These are phyloP conservation scores for Saksenaea vasiformis DNA, from an alignment of 371 early-diverging fungal genomes.

Conservation along the genomic window DNA sequence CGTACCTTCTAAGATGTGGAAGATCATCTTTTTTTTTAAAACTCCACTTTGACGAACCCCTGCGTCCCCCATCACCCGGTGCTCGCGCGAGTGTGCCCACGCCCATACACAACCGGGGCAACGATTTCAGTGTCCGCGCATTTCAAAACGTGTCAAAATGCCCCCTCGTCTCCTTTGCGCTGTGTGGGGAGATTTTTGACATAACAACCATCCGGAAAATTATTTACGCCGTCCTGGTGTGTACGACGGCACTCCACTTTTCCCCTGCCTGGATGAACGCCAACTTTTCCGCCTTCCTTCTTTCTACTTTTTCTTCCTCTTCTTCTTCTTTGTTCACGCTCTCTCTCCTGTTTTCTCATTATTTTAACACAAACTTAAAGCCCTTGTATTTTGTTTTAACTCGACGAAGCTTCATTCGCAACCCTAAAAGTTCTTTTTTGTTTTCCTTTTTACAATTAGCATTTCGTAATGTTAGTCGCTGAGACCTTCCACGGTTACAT, in stretches of 20 bases:
- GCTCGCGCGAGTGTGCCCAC: constrained; percentile 7
- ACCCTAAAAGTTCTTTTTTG: background rate
- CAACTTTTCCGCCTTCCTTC: constrained; percentile 2
- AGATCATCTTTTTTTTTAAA: constrained; percentile 3
- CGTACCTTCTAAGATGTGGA: background rate
- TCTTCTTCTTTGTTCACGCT: background rate
- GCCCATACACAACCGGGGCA: constrained; percentile 1
- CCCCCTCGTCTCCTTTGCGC: background rate
- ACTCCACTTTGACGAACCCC: constrained; percentile 1
- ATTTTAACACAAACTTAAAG: background rate
- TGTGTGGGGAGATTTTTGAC: constrained; percentile 5
- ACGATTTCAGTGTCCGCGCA: background rate
- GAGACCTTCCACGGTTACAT: constrained; percentile 74
- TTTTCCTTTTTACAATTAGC: constrained; percentile 10
- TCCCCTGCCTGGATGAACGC: constrained; percentile 9
- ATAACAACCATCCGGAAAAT: background rate
- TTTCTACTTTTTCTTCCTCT: constrained; percentile 11
- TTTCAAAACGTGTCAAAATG: background rate
- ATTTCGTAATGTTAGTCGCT: constrained; percentile 27
- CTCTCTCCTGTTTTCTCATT: background rate
- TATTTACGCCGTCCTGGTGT: constrained; percentile 3
- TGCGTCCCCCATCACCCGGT: constrained; percentile 5
- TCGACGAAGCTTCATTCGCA: background rate
- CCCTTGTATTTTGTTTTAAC: background rate
- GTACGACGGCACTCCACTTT: constrained; percentile 3